Conservation (phyloP, 106 monocot species). For the Dioscorea dumetorum region DNA sequence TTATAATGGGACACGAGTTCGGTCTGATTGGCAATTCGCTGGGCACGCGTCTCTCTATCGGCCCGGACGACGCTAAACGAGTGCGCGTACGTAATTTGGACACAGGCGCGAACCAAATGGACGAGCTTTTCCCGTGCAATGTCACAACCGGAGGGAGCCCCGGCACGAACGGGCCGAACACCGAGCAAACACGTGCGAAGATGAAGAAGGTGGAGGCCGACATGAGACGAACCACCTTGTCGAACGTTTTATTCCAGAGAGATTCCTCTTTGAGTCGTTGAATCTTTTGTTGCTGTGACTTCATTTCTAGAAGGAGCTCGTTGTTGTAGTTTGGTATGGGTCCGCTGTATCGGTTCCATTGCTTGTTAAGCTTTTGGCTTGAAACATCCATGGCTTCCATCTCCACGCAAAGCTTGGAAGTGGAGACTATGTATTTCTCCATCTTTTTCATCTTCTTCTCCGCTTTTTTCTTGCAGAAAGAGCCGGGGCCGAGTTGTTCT, state of each 20-base stretch:
- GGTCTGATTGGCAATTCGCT: conserved; percentile 5
- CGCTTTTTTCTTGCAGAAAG: conserved; percentile 7
- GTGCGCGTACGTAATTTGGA: neutral
- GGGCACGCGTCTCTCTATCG: conserved; percentile 16
- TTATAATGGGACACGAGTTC: conserved; percentile 42
- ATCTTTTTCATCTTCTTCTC: conserved; percentile 51
- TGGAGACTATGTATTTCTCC: conserved; percentile 31
- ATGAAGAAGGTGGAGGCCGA: conserved; percentile 28
- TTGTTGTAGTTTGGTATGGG: conserved; percentile 13
- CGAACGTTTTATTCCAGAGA: conserved; percentile 46
- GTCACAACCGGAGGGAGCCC: conserved; percentile 34
- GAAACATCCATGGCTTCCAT: conserved; percentile 53
- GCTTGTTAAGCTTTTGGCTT: conserved; percentile 24
- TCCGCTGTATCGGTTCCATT: conserved; percentile 22
- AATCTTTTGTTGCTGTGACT: conserved; percentile 37
- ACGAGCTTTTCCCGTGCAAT: neutral
- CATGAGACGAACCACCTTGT: conserved; percentile 53
- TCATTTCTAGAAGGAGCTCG: conserved; percentile 16
- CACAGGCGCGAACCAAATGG: conserved; percentile 8
- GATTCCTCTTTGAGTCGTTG: conserved; percentile 49
- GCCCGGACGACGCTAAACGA: conserved; percentile 21
- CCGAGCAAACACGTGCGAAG: conserved; percentile 52
- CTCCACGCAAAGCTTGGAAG: conserved; percentile 34
- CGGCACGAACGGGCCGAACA: conserved; percentile 37
- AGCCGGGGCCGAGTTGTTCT: too few relatives aligned